Base-by-base conservation (phyloP, 2,329 filamentous ascomycete genomes). In the Ascosphaera apis region DNA sequence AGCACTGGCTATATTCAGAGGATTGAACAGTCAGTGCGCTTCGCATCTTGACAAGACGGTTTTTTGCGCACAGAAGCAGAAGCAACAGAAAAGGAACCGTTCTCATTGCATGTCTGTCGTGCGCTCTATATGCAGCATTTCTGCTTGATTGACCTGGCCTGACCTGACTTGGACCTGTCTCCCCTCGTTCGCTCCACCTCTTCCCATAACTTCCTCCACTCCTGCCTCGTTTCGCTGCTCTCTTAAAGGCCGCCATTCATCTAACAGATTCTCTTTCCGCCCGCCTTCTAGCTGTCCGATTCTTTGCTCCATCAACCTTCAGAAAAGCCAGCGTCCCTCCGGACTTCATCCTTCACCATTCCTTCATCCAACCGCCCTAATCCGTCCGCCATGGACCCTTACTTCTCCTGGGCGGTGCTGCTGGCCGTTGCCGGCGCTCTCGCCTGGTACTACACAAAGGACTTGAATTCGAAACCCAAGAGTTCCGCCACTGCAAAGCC, bases 301-400 rank as follows among this genome's bases (percentile, higher is more conserved):
- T 13, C 12, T 16, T 27, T 15, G 18, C 8, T 12, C 30, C 9
- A 13, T 19, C 15, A 21, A 18, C 35, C 35, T 31, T 3, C 35
- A 18, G 23, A 36, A 15, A 11, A 36, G 15, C 8, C 18, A 18
- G 35, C 8, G 23, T 4, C 31, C 23, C 1, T 27, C 35, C 18
- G 19, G 35, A 13, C 35, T 36, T 16, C 35, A 36, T 12, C 27
- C 27, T 33, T 19, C n/a, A n/a, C n/a, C n/a, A n/a, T n/a, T n/a
- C n/a, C n/a, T n/a, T n/a, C n/a, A n/a, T n/a, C n/a, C n/a, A n/a
- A n/a, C n/a, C n/a, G n/a, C n/a, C n/a, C n/a, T n/a, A n/a, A n/a
- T n/a, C n/a, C n/a, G n/a, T n/a, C n/a, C n/a, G 55, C 43, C 30
- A 59, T 58, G 56, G 58, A 58, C 40, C 54, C 56, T 3, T 58